A percentile compares a stretch with the other conserved stretches of the same genome.
These are phyloP conservation scores for Durusdinium trenchii DNA, from an alignment of 73 alveolate genomes.

Conservation along the genomic window DNA sequence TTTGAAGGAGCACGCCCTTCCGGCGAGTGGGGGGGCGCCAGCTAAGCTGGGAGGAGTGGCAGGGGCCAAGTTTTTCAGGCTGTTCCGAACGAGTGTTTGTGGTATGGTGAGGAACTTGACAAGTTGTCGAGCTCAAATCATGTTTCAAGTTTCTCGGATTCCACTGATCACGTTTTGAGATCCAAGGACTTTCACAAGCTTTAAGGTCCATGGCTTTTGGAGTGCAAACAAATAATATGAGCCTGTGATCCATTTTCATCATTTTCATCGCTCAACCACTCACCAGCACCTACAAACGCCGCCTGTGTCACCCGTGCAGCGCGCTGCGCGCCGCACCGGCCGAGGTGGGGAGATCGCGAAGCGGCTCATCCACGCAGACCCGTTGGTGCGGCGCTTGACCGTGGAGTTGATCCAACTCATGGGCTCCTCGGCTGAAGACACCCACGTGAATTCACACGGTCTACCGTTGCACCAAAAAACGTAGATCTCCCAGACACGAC, in stretches of 20 bases:
- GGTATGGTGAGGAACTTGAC: no score
- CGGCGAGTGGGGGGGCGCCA: neutral
- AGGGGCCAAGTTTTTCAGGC: neutral
- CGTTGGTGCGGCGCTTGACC: conserved; percentile 76
- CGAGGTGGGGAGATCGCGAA: conserved; percentile 80
- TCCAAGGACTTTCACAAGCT: no score
- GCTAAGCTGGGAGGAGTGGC: neutral
- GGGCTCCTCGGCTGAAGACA: neutral
- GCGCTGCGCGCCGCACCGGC: neutral
- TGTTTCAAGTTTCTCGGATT: no score
- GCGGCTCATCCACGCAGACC: conserved; percentile 89
- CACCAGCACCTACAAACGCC: neutral
- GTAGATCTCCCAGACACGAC: no score
- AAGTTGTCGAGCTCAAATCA: no score
- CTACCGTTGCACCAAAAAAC: no score
- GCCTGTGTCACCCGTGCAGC: neutral
- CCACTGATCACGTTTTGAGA: no score
- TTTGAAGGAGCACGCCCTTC: conserved; percentile 67
- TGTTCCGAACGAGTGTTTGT: no score
- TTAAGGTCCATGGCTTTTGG: no score
- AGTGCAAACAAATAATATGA: no score
- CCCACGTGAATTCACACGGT: no score
- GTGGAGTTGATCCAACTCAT: conserved; percentile 83
- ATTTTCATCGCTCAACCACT: neutral
- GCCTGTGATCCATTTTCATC: neutral